These are phyloP conservation scores for Xerocomus nothofagi DNA, from an alignment of 1,284 basidiomycete genomes.

Conservation along the genomic window DNA sequence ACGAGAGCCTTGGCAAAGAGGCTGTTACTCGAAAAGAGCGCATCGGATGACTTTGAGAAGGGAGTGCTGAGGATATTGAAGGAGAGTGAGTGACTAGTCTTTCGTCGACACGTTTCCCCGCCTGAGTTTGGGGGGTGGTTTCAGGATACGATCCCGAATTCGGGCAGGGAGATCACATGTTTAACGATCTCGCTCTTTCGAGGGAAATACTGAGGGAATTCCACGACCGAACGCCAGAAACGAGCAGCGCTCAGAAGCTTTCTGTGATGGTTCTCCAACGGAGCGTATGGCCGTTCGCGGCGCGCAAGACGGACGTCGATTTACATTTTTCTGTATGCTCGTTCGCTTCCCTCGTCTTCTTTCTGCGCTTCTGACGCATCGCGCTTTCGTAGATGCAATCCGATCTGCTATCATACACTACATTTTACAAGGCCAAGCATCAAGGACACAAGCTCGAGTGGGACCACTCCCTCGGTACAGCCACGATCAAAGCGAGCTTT, in stretches of 20 bases:
- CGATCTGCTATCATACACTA: conserved; percentile 60
- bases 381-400: conserved; percentile 59
- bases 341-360: background rate
- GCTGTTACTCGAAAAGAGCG: conserved; percentile 82
- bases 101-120: background rate
- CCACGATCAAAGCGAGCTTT: conserved; percentile 72
- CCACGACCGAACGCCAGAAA: conserved; percentile 38
- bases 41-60: conserved; percentile 90
- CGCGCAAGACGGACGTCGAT: conserved; percentile 48
- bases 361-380: background rate
- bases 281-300: conserved; percentile 74
- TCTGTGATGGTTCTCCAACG: conserved; percentile 73
- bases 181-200: conserved; percentile 80
- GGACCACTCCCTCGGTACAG: conserved; percentile 82
- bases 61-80: conserved; percentile 87
- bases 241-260: conserved; percentile 44
- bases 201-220: conserved; percentile 66
- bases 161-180: conserved; percentile 87
- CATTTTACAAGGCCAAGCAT: conserved; percentile 78
- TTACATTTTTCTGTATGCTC: conserved; percentile 52
- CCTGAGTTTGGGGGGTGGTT: background rate
- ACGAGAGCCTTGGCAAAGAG: conserved; percentile 88
- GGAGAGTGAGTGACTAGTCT: conserved; percentile 56
- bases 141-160: conserved; percentile 88
- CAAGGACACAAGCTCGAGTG: conserved; percentile 73